phyloP scores from a whole-genome alignment of 106 monocot species.

The Acanthochlamys bracteata region DNA sequence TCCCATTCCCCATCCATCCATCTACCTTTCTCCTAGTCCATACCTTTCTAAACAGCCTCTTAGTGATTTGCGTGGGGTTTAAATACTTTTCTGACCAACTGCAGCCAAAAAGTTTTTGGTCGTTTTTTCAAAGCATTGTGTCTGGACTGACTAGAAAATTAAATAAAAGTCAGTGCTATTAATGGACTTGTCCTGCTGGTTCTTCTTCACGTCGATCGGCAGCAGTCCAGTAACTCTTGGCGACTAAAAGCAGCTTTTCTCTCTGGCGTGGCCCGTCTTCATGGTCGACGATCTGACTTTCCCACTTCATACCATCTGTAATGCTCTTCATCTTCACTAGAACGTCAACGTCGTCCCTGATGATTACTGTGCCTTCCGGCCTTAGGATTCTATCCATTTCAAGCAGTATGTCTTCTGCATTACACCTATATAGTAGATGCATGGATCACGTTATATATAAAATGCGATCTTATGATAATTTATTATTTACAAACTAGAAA shows the following conservation, averaged over 20 bases:
- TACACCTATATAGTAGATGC: slow-evolving; percentile 18
- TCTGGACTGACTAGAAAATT: background rate
- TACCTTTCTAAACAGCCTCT: too few species aligned
- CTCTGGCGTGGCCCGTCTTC: slow-evolving; percentile 3
- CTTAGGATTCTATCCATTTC: slow-evolving; percentile 65
- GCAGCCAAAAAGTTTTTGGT: too few species aligned
- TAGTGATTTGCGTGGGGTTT: too few species aligned
- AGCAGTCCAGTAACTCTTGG: slow-evolving; percentile 2
- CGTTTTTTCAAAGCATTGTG: too few species aligned
- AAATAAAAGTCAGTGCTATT: background rate
- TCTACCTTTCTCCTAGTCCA: too few species aligned
- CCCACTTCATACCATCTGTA: slow-evolving; percentile 54
- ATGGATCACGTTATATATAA: background rate
- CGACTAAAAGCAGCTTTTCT: background rate
- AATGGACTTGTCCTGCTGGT: background rate
- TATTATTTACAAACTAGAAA: background rate
- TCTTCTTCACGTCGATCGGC: background rate
- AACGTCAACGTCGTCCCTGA: slow-evolving; percentile 49
- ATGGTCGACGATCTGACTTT: slow-evolving; percentile 12
- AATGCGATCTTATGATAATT: background rate
- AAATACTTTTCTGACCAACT: too few species aligned
- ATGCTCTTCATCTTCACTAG: slow-evolving; percentile 47
- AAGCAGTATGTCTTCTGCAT: slow-evolving; percentile 46
- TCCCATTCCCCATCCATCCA: too few species aligned
- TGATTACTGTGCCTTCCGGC: slow-evolving; percentile 51